Base-by-base conservation (phyloP, 768 basidiomycete species). In the Calocybe indica region DNA sequence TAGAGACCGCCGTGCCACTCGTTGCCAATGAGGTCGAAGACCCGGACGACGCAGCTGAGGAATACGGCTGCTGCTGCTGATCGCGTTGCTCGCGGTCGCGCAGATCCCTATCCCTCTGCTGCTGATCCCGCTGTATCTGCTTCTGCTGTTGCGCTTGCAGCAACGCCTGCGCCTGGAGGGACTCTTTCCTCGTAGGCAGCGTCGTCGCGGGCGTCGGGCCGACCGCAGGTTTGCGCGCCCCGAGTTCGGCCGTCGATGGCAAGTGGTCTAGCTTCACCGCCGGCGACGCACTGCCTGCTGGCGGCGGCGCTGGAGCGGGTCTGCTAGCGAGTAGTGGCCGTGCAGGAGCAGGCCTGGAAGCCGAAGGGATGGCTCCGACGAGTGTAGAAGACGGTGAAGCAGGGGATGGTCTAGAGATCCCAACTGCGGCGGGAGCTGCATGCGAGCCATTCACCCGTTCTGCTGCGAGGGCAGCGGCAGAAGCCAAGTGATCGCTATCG, bases 311-410 rank as follows among this genome's bases (percentile, higher is more conserved):
- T 6, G 75, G 63, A 1, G 83, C 82, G 6, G 81, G 74, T 8
- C 80, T 72, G 0, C 79, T 76, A 12, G 78, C 72, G 51, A 84
- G 71, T 5, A 80, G 63, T 0, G 88, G 87, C 4, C 85, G 74
- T 2, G 84, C 76, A 14, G 87, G 87, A 0, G 87, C 82, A 4
- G 88, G 76, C 9, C 88, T 73, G 4, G 73, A 74, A 6, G 82
- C 70, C 49, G 83, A 79, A 5, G 66, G 58, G 7, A 37, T 36
- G 13, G 39, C 40, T 7, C 45, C 40, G 7, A 38, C 44, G n/a
- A 50, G 7, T 35, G 50, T 35, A 4, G 52, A 43, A 13, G 50
- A 31, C 42, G 43, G 47, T 45, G 31, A 10, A 40, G 52, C 44
- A 13, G 34, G 43, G 22, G 22, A 22, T 22, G 22, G 22, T 22